Evolutionary conservation across 2,329 filamentous ascomycete species (phyloP).

Genomic region (Ophiostoma triangulosporum): DNA sequence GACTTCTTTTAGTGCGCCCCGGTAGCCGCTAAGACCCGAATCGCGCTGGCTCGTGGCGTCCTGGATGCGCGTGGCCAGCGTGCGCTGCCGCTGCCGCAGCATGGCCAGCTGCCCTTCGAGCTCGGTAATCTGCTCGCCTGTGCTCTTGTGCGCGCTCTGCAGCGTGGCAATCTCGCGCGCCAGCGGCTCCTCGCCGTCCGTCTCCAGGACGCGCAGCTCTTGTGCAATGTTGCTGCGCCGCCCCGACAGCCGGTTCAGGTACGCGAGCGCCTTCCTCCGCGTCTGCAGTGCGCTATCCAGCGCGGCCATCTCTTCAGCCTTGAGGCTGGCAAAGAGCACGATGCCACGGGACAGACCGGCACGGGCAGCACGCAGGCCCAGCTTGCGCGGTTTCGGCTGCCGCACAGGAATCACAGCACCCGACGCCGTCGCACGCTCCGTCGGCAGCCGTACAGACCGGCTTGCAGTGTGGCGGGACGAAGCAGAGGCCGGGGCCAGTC

Average conservation of each 20-base stretch:
- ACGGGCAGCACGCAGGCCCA: slow-evolving; percentile 49
- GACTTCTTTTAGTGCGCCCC: slow-evolving; percentile 50
- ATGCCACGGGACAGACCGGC: slow-evolving; percentile 51
- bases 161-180: slow-evolving; percentile 47
- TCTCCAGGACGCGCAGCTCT: slow-evolving; percentile 41
- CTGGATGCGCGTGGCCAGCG: slow-evolving; percentile 44
- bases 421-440: slow-evolving; percentile 19
- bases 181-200: slow-evolving; percentile 43
- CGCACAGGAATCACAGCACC: slow-evolving; percentile 46
- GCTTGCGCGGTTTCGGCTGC: slow-evolving; percentile 39
- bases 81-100: slow-evolving; percentile 46
- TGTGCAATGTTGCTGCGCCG: slow-evolving; percentile 35
- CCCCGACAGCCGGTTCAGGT: slow-evolving; percentile 38
- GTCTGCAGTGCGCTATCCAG: slow-evolving; percentile 42
- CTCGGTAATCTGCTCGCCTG: slow-evolving; percentile 51
- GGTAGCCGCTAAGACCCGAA: slow-evolving; percentile 59
- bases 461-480: background rate
- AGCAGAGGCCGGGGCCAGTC: slow-evolving; percentile 20
- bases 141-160: slow-evolving; percentile 34
- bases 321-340: slow-evolving; percentile 48
- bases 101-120: slow-evolving; percentile 50
- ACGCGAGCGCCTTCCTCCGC: slow-evolving; percentile 43
- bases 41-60: slow-evolving; percentile 53
- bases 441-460: slow-evolving; percentile 22
- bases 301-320: slow-evolving; percentile 52